Conservation (phyloP, 139 green algal genomes). For the Raphidocelis subcapitata region DNA sequence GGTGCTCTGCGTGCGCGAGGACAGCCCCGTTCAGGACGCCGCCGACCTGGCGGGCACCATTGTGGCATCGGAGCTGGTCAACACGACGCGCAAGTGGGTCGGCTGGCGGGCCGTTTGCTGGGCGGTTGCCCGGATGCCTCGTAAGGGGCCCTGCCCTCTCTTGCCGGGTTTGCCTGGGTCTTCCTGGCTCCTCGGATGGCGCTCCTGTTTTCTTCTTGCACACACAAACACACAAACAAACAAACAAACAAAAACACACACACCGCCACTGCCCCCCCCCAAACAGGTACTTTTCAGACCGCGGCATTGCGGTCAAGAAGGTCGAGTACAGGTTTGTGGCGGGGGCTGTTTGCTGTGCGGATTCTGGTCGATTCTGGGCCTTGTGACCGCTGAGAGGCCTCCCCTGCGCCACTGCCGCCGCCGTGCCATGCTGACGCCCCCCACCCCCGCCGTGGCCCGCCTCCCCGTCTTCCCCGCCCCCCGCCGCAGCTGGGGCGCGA, state of each 20-base stretch:
- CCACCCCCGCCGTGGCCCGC: no score
- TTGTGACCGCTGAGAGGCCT: no score
- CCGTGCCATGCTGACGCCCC: no score
- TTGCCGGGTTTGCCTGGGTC: background rate
- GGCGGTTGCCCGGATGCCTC: background rate
- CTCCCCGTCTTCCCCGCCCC: no score
- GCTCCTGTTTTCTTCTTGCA: background rate
- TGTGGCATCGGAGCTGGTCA: constrained; percentile 46
- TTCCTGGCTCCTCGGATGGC: background rate
- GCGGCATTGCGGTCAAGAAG: constrained; percentile 32
- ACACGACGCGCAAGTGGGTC: constrained; percentile 34
- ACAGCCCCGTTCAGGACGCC: constrained; percentile 14
- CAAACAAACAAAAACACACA: background rate
- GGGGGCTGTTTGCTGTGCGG: no score
- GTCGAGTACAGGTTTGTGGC: no score
- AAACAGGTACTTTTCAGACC: constrained; percentile 42
- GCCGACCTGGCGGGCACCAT: constrained; percentile 40
- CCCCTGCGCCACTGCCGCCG: no score
- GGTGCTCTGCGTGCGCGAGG: constrained; percentile 48
- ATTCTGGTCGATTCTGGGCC: no score
- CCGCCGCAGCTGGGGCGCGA: constrained; percentile 41
- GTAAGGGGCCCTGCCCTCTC: background rate
- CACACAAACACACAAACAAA: background rate
- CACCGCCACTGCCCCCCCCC: background rate
- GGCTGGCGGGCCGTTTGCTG: background rate